A percentile compares a stretch with the other conserved stretches of the same genome.
Evolutionary conservation across 164 flowering plant species (phyloP).

Genomic region (Kingdonia uniflora): DNA sequence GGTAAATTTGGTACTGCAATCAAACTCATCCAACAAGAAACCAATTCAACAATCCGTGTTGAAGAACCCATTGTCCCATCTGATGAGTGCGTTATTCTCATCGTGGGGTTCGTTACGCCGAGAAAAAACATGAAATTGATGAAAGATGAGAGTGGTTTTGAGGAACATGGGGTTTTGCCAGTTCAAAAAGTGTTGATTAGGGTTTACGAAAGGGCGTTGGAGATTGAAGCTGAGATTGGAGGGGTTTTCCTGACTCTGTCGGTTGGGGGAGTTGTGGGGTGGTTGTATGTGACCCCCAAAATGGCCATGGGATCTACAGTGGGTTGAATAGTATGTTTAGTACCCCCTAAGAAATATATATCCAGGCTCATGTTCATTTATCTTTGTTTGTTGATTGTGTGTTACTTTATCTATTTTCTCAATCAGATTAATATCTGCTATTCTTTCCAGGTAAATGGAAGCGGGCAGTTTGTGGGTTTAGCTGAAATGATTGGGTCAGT

Average conservation of each 20-base stretch:
- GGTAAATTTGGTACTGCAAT: constrained; percentile 70
- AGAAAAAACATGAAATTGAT: constrained; percentile 13
- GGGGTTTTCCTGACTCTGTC: constrained; percentile 15
- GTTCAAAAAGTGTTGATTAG: constrained; percentile 61
- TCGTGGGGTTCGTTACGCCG: constrained; percentile 21
- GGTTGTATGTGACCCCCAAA: no score
- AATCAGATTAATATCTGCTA: neutral
- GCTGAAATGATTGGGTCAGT: constrained; percentile 3
- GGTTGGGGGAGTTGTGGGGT: constrained; percentile 29
- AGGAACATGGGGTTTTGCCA: constrained; percentile 16
- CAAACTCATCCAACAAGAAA: constrained; percentile 47
- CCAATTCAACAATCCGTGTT: constrained; percentile 56
- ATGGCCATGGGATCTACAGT: no score
- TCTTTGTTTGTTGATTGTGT: no score
- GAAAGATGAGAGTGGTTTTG: neutral
- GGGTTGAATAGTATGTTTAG: no score
- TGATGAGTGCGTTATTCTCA: constrained; percentile 41
- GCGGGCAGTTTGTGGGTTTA: constrained; percentile 2
- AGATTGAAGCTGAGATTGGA: constrained; percentile 49
- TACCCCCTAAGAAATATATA: no score
- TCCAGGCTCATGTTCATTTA: no score
- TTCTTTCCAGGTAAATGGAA: neutral
- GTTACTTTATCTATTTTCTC: no score
- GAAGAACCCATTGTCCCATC: constrained; percentile 35
- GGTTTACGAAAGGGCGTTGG: constrained; percentile 64